Base-by-base conservation (phyloP, 106 monocot genomes). In the Apostasia ramifera region DNA sequence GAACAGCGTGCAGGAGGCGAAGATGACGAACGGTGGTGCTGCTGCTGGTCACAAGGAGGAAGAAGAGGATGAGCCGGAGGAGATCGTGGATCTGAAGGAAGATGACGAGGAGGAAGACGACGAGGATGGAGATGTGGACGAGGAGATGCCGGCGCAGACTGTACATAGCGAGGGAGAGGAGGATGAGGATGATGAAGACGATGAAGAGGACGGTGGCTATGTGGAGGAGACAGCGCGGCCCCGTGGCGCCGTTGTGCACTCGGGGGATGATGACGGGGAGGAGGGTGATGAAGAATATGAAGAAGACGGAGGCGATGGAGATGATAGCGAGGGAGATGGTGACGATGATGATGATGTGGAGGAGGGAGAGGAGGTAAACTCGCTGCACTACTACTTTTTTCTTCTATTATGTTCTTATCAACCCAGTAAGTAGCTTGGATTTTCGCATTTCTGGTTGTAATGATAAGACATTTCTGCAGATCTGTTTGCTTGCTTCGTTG, bases 351-450 rank as follows among this genome's bases (percentile, higher is more conserved):
- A 43, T 43, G 61, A 41, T 44, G 61, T 9, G 43, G 61, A 1
- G 1, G 61, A 61, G 2, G 62, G n/a, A 44, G 59, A 59, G 59
- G 59, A 59, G 59, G 59, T 59, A 62, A 11, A 8, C 15, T 60
- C 6, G 42, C 42, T 60, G 41, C 1, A 1, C 44, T 12, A 12
- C 3, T 12, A 50, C 6, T 8, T 50, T 8, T 50, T 0, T 50
- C 8, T 50, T 4, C 10, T 44, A 2, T 44, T 44, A 0, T 43
- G 9, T 43, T 8, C 44, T 11, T 7, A 8, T 44, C 44, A 44
- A 61, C 26, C 9, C 1, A 61, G 41, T 41, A 3, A 42, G 10
- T 61, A 26, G 26, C 61, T 61, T 42, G 12, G 41, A 44, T 42
- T 61, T 61, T 26, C 26, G 7, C 6, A 4, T 59, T 6, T 59